Percentiles rank a stretch among this genome's conserved stretches.
Evolutionary conservation across 2,329 filamentous ascomycete genomes (phyloP).

Genomic region (Byssothecium circinans): DNA sequence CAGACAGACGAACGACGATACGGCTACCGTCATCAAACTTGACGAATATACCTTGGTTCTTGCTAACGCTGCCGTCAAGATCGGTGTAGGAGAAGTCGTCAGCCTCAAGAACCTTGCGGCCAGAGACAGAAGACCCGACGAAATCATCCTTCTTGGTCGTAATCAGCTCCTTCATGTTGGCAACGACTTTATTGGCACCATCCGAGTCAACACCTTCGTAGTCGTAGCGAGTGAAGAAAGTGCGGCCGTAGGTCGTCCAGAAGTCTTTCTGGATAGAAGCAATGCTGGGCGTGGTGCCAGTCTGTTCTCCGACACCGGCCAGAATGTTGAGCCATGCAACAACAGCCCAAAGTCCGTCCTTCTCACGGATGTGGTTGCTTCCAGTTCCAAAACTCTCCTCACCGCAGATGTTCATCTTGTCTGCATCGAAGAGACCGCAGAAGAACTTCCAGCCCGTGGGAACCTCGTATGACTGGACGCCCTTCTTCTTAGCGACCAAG

Average conservation of each 20-base stretch:
- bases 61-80: constrained; percentile 92
- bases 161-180: constrained; percentile 77
- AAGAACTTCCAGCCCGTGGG: constrained; percentile 99
- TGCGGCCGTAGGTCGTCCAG: constrained; percentile 94
- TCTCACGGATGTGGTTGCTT: constrained; percentile 98
- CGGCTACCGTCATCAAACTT: constrained; percentile 93
- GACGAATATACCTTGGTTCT: constrained; percentile 94
- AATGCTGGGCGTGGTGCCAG: constrained; percentile 83
- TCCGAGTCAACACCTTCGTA: constrained; percentile 94
- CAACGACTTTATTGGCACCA: constrained; percentile 86
- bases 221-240: constrained; percentile 99
- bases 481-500: constrained; percentile 92
- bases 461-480: constrained; percentile 90
- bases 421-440: constrained; percentile 92
- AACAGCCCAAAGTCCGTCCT: constrained; percentile 97
- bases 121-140: constrained; percentile 77
- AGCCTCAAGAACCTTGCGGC: constrained; percentile 82
- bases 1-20: constrained; percentile 91
- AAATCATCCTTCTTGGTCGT: constrained; percentile 70
- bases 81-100: constrained; percentile 99
- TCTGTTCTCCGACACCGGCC: constrained; percentile 83
- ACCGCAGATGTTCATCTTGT: constrained; percentile 99
- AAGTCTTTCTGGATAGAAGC: constrained; percentile 96
- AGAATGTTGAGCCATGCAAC: constrained; percentile 99
- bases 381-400: constrained; percentile 98